Base-by-base conservation (phyloP, 495 filamentous ascomycete genomes). In the Hyphodiscus hymeniophilus region DNA sequence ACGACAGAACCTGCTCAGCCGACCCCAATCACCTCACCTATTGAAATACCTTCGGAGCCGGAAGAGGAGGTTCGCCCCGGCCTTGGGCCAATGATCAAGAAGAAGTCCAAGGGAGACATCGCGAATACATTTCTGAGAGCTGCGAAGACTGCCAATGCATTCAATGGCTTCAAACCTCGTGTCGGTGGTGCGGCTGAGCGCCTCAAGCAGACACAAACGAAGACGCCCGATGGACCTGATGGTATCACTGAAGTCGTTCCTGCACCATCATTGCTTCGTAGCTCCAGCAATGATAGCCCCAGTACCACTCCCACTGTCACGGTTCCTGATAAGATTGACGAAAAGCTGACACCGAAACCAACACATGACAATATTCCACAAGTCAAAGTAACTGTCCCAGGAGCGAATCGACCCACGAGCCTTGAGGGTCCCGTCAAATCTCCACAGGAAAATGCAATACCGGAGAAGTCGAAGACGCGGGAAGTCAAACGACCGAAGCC, bases 81-180 rank as follows among this genome's bases (percentile, higher is more conserved):
- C 1, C 76, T 95, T 17, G 88, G 87, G 0, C 87, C 89, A 31
- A 95, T 94, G 89, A 81, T 95, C 47, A 92, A 90, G 64, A 82
- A 89, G 50, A 83, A 89, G 55, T 81, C 80, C 0, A 74, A 64
- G 39, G 75, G 70, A 24, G 84, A 92, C 35, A 72, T 92, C 55
- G 86, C 85, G 21, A 81, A 80, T 28, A 71, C 77, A n/a, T 81
- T 96, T 50, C 82, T 84, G 57, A 89, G 89, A 60, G 89, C 89
- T 28, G 89, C 92, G 11, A 80, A 75, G 26, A 80, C 88, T n/a
- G 82, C 85, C 47, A 75, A 72, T 51, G 51, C 58, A n/a, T 45
- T 49, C 18, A 61, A 52, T 31, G 82, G 81, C 16, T 96, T 96
- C 70, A 90, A 86, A 57, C 88, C 89, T 15, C 76, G 89, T 31